phyloP scores from a whole-genome alignment of 345 rosid species.

The Citropsis articulata region DNA sequence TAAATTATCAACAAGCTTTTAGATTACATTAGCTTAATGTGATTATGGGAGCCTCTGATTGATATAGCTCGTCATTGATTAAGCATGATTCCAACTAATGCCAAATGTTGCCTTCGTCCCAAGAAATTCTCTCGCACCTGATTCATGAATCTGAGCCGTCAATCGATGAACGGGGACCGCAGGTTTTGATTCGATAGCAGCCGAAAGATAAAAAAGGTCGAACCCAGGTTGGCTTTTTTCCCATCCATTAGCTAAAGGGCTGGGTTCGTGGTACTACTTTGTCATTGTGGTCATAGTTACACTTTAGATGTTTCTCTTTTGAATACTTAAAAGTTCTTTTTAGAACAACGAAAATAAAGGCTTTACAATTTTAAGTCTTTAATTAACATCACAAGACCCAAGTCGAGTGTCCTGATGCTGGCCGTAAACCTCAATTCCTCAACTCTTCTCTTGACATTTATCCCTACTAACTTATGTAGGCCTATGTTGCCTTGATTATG shows the following conservation, averaged over 20 bases:
- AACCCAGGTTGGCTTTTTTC: constrained; percentile 4
- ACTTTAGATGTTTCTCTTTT: constrained; percentile 7
- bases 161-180: constrained; percentile 9
- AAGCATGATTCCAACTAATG: constrained; percentile 2
- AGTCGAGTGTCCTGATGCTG: not conserved
- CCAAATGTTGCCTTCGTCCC: not conserved
- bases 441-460: not conserved
- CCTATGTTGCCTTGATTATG: constrained; percentile 13
- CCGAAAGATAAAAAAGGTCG: constrained; percentile 19
- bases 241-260: not conserved
- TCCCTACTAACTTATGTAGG: not conserved
- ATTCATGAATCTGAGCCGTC: constrained; percentile 7
- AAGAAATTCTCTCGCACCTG: not conserved
- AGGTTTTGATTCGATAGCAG: not conserved
- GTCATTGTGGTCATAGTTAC: not conserved
- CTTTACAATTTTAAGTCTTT: not conserved
- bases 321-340: constrained; percentile 2
- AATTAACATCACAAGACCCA: not conserved
- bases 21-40: not conserved
- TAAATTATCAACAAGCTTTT: not conserved
- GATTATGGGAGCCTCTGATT: constrained; percentile 15
- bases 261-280: not conserved
- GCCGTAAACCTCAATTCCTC: constrained; percentile 1
- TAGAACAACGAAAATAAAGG: not conserved
- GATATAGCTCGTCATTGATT: not conserved